Evolutionary conservation across 805 yeast genomes (phyloP).

Genomic region (Blastobotrys mokoenaii): DNA sequence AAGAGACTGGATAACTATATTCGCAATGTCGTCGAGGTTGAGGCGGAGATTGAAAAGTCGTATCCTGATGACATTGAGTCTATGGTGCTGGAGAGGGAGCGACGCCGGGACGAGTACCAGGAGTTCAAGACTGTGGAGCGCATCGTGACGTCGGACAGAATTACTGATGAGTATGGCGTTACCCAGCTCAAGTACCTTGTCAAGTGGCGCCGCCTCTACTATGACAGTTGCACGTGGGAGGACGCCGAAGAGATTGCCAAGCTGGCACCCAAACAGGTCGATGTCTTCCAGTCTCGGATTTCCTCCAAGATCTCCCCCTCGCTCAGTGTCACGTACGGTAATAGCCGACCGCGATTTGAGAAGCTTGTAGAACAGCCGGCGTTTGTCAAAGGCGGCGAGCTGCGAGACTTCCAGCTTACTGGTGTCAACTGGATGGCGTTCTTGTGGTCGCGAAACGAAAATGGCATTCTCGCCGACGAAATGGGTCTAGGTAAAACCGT

Average conservation of each 20-base stretch:
- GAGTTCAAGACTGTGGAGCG: slow-evolving; percentile 86
- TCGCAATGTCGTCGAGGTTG: slow-evolving; percentile 63
- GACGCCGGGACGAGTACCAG: slow-evolving; percentile 71
- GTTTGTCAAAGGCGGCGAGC: slow-evolving; percentile 81
- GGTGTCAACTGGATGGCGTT: slow-evolving; percentile 99
- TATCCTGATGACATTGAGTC: slow-evolving; percentile 93
- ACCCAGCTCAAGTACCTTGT: slow-evolving; percentile 73
- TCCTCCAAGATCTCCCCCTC: slow-evolving; percentile 81
- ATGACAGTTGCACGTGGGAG: slow-evolving; percentile 98
- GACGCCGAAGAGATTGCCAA: slow-evolving; percentile 79
- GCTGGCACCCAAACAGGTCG: slow-evolving; percentile 75
- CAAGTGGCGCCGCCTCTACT: slow-evolving; percentile 88
- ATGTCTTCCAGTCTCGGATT: slow-evolving; percentile 69
- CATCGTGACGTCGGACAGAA: slow-evolving; percentile 76
- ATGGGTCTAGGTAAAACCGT: slow-evolving; percentile 99
- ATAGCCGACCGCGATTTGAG: slow-evolving; percentile 77
- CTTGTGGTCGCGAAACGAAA: slow-evolving; percentile 94
- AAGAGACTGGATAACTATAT: slow-evolving; percentile 87
- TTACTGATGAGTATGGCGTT: slow-evolving; percentile 38
- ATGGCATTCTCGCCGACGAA: slow-evolving; percentile 96
- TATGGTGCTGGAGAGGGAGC: slow-evolving; percentile 84
- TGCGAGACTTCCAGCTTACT: slow-evolving; percentile 94
- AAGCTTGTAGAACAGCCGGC: slow-evolving; percentile 80
- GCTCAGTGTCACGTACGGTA: slow-evolving; percentile 67
- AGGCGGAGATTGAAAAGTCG: slow-evolving; percentile 55